Evolutionary conservation across 129 eudicot species (phyloP).

Genomic region (Gnaphalium uliginosum): DNA sequence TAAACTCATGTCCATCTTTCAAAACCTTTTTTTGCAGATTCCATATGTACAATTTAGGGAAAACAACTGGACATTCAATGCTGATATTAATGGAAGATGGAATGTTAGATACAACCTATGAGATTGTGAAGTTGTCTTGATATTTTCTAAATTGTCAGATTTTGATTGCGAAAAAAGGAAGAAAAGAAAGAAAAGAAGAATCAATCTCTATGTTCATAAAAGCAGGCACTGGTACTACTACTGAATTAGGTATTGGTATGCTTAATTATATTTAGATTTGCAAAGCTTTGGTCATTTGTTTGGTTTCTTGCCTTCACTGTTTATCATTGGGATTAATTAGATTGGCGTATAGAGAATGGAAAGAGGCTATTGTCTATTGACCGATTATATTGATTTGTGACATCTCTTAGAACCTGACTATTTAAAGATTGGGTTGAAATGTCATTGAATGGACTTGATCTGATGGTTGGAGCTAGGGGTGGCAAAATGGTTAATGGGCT

Average conservation of each 20-base stretch:
- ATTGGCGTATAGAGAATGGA: not conserved
- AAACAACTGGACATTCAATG: constrained; percentile 89
- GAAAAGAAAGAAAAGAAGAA: not conserved
- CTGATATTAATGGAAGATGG: constrained; percentile 75
- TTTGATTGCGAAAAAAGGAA: not conserved
- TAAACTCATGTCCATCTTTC: not conserved
- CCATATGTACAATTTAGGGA: constrained; percentile 82
- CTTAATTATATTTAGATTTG: constrained; percentile 12
- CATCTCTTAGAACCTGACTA: constrained; percentile 6
- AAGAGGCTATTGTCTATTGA: not conserved
- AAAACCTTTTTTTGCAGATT: constrained; percentile 45
- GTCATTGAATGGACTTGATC: not conserved
- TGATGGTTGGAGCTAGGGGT: not conserved
- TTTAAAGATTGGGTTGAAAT: not conserved
- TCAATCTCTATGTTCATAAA: constrained; percentile 19
- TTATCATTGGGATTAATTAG: not conserved
- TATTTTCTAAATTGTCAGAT: constrained; percentile 25
- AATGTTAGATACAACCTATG: constrained; percentile 80
- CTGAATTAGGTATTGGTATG: constrained; percentile 6
- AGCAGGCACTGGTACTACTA: constrained; percentile 23
- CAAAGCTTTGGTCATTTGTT: constrained; percentile 4
- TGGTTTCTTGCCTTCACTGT: not conserved
- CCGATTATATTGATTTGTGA: not conserved
- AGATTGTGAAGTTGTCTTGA: constrained; percentile 16
- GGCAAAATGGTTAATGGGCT: not conserved